Base-by-base conservation (phyloP, 208 protist genomes). In the Acanthamoeba divionensis region DNA sequence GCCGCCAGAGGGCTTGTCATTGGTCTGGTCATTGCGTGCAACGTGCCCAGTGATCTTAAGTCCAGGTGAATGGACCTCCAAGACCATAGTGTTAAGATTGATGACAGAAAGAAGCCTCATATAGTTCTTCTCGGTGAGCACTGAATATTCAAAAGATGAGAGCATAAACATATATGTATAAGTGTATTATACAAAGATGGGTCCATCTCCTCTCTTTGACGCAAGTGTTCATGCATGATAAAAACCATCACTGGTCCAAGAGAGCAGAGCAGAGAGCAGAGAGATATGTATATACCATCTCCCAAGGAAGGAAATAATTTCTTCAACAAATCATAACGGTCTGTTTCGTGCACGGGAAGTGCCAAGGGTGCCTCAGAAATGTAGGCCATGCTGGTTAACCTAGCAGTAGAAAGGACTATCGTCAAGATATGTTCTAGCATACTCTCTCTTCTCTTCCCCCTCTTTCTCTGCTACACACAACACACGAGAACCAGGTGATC, bases 41-140 rank as follows among this genome's bases (percentile, higher is more conserved):
- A 83, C 73, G 31, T 83, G 50, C 50, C 73, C 47, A 9, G 63
- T 38, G 47, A 83, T 50, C 26, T 60, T 83, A 38, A 83, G 31
- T 8, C 47, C 73, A 13, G 63, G 41, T 52, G 55, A 52, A 18
- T 83, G 41, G n/a, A 83, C 31, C 48, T 83, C 73, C 47, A 83
- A 47, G 12, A 52, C 63, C 73, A 83, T 83, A 5, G 73, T 36
- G 73, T 83, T 83, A 52, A 83, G 73, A 15, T 83, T 54, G 73
- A 83, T 83, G 73, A 62, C 45, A 26, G 73, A 83, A 2, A 83
- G 73, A 15, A 83, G 48, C 73, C 73, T 47, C 73, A 83, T 83
- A 36, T 83, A 83, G 73, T 83, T 83, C 73, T 31, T 83, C 48
- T 83, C 73, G 50, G 73, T 83, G 3, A 83, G 31, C 48, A 62